Conservation (phyloP, 495 filamentous ascomycete genomes). For the Aspergillus egyptiacus region DNA sequence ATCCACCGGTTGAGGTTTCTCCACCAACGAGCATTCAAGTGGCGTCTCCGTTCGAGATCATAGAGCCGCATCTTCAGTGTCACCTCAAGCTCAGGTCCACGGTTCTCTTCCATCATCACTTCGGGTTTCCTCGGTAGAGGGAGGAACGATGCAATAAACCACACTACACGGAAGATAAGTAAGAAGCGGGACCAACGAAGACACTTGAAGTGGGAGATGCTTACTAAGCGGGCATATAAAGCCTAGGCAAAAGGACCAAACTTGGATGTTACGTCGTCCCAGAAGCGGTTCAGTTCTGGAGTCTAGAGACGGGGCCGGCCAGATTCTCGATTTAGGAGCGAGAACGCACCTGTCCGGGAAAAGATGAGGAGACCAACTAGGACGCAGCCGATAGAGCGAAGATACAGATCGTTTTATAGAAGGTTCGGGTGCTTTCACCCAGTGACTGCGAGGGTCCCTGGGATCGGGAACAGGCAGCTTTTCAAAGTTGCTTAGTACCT, state of each 20-base stretch:
- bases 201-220: slow-evolving; percentile 17
- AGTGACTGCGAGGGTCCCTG: slow-evolving; percentile 42
- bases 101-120: slow-evolving; percentile 23
- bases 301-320: slow-evolving; percentile 66
- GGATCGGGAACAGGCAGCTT: slow-evolving; percentile 26
- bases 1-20: slow-evolving; percentile 83
- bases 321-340: slow-evolving; percentile 35
- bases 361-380: slow-evolving; percentile 71
- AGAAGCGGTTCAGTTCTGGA: slow-evolving; percentile 52
- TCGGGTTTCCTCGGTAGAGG: slow-evolving; percentile 60
- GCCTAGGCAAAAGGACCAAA: slow-evolving; percentile 80
- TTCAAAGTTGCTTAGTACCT: too few species aligned
- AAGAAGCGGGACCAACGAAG: slow-evolving; percentile 33
- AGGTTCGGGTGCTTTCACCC: slow-evolving; percentile 27
- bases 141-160: slow-evolving; percentile 80
- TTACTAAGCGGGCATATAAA: slow-evolving; percentile 80
- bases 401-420: slow-evolving; percentile 19
- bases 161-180: slow-evolving; percentile 25
- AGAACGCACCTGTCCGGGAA: slow-evolving; percentile 51
- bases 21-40: slow-evolving; percentile 89
- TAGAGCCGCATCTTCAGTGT: slow-evolving; percentile 42
- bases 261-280: slow-evolving; percentile 70
- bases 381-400: slow-evolving; percentile 31
- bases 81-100: slow-evolving; percentile 33
- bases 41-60: slow-evolving; percentile 54